Evolutionary conservation across 805 yeast species (phyloP).

Genomic region (Ogataea paradorogensis): DNA sequence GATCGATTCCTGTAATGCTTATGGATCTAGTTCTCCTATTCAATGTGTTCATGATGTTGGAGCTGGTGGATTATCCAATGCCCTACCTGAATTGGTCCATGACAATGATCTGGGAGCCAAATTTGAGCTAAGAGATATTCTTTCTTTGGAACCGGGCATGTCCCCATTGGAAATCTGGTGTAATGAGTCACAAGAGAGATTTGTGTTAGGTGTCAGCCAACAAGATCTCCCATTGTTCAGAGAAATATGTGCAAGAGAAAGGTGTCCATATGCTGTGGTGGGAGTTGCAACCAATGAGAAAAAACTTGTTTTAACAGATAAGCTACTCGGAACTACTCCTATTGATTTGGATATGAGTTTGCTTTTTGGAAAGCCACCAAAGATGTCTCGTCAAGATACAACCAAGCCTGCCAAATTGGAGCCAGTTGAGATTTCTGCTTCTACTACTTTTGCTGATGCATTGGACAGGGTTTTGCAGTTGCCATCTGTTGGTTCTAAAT

Average conservation of each 20-base stretch:
- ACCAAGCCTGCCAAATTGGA: slow-evolving; percentile 56
- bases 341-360: slow-evolving; percentile 95
- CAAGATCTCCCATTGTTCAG: slow-evolving; percentile 69
- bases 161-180: slow-evolving; percentile 99
- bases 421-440: slow-evolving; percentile 31
- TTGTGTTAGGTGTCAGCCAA: slow-evolving; percentile 87
- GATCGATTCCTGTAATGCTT: slow-evolving; percentile 86
- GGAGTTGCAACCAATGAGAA: slow-evolving; percentile 90
- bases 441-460: slow-evolving; percentile 56
- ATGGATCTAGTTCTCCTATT: slow-evolving; percentile 73
- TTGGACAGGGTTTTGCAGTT: slow-evolving; percentile 77
- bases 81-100: slow-evolving; percentile 95
- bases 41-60: slow-evolving; percentile 98
- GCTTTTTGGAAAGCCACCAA: slow-evolving; percentile 95
- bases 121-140: slow-evolving; percentile 86
- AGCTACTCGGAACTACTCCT: slow-evolving; percentile 74
- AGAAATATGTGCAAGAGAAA: slow-evolving; percentile 86
- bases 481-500: slow-evolving; percentile 94
- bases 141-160: slow-evolving; percentile 95
- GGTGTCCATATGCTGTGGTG: slow-evolving; percentile 94
- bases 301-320: slow-evolving; percentile 77
- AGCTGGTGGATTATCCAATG: slow-evolving; percentile 98
- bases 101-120: slow-evolving; percentile 94
- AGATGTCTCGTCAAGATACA: slow-evolving; percentile 74
- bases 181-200: slow-evolving; percentile 98